Percentiles rank a stretch among this genome's conserved stretches.
These are phyloP conservation scores for Naganishia albida DNA, from an alignment of 1,284 basidiomycete genomes.

Conservation along the genomic window DNA sequence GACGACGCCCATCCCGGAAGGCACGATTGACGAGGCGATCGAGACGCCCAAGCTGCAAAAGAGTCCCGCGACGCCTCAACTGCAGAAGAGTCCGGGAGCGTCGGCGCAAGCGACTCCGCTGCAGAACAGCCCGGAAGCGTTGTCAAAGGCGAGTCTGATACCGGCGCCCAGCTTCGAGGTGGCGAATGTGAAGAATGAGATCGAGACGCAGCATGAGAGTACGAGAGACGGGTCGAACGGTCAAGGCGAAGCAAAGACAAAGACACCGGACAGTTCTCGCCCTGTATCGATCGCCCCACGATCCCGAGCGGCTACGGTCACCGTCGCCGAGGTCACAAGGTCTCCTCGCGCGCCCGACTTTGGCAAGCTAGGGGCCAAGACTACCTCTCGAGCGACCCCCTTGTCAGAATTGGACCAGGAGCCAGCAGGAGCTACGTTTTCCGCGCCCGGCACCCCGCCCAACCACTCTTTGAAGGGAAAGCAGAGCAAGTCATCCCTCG, in stretches of 20 bases:
- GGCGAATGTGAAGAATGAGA: neutral
- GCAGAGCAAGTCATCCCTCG: conserved; percentile 47
- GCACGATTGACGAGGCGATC: conserved; percentile 12
- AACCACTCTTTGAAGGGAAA: conserved; percentile 43
- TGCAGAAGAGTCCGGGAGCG: neutral
- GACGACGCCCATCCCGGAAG: conserved; percentile 7
- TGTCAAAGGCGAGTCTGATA: neutral
- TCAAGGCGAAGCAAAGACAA: neutral
- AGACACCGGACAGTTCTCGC: neutral
- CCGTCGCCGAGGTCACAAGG: neutral
- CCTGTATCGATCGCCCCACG: conserved; percentile 5
- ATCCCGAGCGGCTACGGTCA: conserved; percentile 9
- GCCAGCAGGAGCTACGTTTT: conserved; percentile 43
- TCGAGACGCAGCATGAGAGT: neutral
- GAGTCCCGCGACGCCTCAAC: neutral
- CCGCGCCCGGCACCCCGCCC: conserved; percentile 42
- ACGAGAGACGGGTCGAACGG: neutral
- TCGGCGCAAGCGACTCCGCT: neutral
- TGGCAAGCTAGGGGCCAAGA: conserved; percentile 7
- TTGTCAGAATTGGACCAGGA: conserved; percentile 24
- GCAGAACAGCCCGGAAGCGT: neutral
- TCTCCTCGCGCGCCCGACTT: conserved; percentile 11
- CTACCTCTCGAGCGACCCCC: conserved; percentile 5
- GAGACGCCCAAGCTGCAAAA: conserved; percentile 6
- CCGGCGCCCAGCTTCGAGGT: neutral